These are phyloP conservation scores for Mortierella antarctica DNA, from an alignment of 192 early-diverging fungal genomes.

Conservation along the genomic window DNA sequence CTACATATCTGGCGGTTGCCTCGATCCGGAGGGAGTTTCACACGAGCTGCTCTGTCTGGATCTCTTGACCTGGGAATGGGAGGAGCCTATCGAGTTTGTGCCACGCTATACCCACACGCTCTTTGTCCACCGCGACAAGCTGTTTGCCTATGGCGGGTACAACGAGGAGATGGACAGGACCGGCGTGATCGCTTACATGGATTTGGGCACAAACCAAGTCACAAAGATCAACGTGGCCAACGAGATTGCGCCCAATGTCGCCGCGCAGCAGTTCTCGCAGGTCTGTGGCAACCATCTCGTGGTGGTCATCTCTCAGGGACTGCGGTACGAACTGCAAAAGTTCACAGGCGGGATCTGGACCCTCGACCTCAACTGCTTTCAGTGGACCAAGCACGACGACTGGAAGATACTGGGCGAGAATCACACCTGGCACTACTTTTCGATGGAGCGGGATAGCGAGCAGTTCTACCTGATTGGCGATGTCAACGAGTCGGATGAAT, in stretches of 20 bases:
- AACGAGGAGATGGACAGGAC: constrained; percentile 67
- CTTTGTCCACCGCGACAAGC: constrained; percentile 62
- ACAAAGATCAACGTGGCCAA: constrained; percentile 62
- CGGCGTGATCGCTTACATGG: constrained; percentile 65
- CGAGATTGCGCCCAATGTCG: constrained; percentile 60
- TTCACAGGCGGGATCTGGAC: constrained; percentile 68
- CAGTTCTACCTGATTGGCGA: constrained; percentile 69
- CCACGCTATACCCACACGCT: constrained; percentile 64
- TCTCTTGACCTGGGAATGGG: constrained; percentile 67
- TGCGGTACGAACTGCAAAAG: constrained; percentile 55
- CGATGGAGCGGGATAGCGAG: constrained; percentile 61
- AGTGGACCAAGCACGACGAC: constrained; percentile 64
- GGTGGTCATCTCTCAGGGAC: constrained; percentile 60
- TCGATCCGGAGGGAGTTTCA: constrained; percentile 44
- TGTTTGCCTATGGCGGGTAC: constrained; percentile 72
- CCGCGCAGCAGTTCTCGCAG: constrained; percentile 72
- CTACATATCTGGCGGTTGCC: constrained; percentile 70
- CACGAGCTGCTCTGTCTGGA: constrained; percentile 58
- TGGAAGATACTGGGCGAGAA: constrained; percentile 52
- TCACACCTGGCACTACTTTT: constrained; percentile 70
- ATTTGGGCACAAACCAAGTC: constrained; percentile 55
- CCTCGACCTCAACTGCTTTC: constrained; percentile 64
- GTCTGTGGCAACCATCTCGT: constrained; percentile 69
- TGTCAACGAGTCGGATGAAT: constrained; percentile 69
- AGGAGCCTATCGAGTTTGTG: constrained; percentile 63